Evolutionary conservation across 1,139 yeast species (phyloP).

Genomic region (Spathaspora sp.): DNA sequence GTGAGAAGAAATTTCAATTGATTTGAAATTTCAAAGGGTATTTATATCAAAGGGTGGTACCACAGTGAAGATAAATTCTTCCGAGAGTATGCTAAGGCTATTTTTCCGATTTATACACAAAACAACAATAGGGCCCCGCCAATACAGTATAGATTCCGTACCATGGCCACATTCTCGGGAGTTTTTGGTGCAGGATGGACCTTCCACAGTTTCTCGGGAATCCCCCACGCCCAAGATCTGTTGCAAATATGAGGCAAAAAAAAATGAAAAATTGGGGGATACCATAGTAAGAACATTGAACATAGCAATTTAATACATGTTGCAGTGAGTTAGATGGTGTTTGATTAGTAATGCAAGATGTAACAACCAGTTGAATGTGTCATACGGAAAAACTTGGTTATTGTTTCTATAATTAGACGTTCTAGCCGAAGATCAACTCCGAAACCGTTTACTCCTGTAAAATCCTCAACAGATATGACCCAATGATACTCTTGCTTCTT

Average conservation of each 20-base stretch:
- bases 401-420: neutral
- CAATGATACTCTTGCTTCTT: neutral
- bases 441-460: neutral
- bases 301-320: neutral
- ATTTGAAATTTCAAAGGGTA: neutral
- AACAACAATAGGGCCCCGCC: neutral
- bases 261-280: conserved; percentile 1
- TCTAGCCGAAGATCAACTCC: neutral
- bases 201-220: neutral
- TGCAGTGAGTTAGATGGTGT: neutral
- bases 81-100: neutral
- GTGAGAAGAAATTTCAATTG: neutral
- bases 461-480: neutral
- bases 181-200: neutral
- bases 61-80: conserved; percentile 1
- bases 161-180: neutral
- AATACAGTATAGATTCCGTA: neutral
- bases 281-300: neutral
- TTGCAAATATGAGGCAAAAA: neutral
- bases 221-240: neutral
- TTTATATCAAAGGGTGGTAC: neutral
- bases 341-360: neutral
- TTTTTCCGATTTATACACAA: neutral
- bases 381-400: neutral
- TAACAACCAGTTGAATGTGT: neutral